These are phyloP conservation scores for Begonia peltatifolia DNA, from an alignment of 306 rosid genomes.

Conservation along the genomic window DNA sequence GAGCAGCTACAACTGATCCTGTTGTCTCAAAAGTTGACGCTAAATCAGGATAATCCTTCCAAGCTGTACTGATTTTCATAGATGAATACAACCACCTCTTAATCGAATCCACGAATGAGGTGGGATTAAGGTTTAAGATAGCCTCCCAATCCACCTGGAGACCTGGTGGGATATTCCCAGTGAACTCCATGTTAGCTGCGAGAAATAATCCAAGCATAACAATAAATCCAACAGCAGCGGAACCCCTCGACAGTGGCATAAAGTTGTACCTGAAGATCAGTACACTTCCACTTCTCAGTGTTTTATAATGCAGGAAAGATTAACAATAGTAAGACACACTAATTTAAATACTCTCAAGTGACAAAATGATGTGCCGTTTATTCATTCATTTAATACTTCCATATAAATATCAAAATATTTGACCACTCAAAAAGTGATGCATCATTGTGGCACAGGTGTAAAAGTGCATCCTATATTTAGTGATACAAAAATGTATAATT, in stretches of 20 bases:
- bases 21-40: slow-evolving; percentile 59
- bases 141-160: slow-evolving; percentile 98
- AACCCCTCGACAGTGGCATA: slow-evolving; percentile 94
- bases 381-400: no score
- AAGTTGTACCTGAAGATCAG: slow-evolving; percentile 71
- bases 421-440: no score
- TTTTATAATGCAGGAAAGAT: background rate
- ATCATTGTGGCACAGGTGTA: no score
- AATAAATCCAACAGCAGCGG: slow-evolving; percentile 70
- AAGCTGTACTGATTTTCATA: slow-evolving; percentile 65
- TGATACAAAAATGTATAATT: background rate
- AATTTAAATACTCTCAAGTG: background rate
- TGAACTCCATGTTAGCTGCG: slow-evolving; percentile 94
- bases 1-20: slow-evolving; percentile 82
- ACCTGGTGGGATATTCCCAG: slow-evolving; percentile 67
- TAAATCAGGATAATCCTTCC: slow-evolving; percentile 84
- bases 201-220: slow-evolving; percentile 85
- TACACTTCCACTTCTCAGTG: slow-evolving; percentile 9
- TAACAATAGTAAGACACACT: no score
- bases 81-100: slow-evolving; percentile 88
- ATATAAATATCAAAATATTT: no score
- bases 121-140: slow-evolving; percentile 50
- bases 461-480: background rate
- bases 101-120: slow-evolving; percentile 52
- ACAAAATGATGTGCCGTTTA: background rate